Conservation (phyloP, 2,329 filamentous ascomycete genomes). For the Hypomyces perniciosus region DNA sequence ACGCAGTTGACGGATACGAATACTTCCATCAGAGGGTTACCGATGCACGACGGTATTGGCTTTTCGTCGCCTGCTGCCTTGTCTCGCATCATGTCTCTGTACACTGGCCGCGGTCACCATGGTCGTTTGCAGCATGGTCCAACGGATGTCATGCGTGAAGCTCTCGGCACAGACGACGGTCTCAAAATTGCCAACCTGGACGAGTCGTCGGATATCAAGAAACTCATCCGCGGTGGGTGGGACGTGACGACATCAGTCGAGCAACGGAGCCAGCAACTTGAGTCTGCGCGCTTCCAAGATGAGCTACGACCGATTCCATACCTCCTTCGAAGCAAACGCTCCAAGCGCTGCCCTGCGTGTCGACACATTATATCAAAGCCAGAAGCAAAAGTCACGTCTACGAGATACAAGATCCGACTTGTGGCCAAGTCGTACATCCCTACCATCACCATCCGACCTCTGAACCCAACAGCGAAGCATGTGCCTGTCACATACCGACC, state of each 20-base stretch:
- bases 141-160: conserved; percentile 73
- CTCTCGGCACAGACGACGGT: conserved; percentile 63
- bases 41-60: conserved; percentile 37
- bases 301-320: conserved; percentile 77
- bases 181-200: conserved; percentile 57
- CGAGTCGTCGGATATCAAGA: conserved; percentile 55
- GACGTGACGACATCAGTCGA: conserved; percentile 49
- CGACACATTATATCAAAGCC: conserved; percentile 94
- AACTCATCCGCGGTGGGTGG: conserved; percentile 56
- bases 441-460: conserved; percentile 64
- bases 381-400: conserved; percentile 82
- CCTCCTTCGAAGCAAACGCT: conserved; percentile 82
- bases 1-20: conserved; percentile 63
- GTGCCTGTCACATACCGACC: conserved; percentile 31
- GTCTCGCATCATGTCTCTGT: conserved; percentile 85
- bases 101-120: conserved; percentile 59
- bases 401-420: conserved; percentile 86
- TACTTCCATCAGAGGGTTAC: conserved; percentile 43
- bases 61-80: conserved; percentile 74
- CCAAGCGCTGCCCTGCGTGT: conserved; percentile 87
- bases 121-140: conserved; percentile 63
- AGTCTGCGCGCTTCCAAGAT: conserved; percentile 57
- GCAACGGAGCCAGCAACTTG: conserved; percentile 45
- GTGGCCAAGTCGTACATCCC: conserved; percentile 87
- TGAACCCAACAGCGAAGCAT: conserved; percentile 36